These are phyloP conservation scores for Fusarium sp. DNA, from an alignment of 2,329 filamentous ascomycete genomes.

Conservation along the genomic window DNA sequence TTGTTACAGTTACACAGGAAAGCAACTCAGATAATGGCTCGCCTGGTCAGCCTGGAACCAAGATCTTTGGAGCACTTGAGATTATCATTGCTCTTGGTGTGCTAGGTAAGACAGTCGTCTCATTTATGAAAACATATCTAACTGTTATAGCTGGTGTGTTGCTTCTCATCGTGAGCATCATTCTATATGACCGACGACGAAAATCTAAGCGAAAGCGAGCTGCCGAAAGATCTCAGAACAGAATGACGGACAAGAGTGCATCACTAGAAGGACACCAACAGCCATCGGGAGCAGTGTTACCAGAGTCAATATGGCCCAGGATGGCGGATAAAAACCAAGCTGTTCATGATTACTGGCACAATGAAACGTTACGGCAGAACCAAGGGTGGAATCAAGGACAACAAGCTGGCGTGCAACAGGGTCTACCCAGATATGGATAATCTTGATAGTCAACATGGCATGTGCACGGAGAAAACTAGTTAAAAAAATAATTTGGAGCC, in stretches of 20 bases:
- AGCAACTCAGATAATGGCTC: neutral
- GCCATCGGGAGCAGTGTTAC: neutral
- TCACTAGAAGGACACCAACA: neutral
- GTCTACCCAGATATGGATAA: slow-evolving; percentile 20
- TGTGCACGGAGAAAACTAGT: neutral
- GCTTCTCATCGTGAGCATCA: slow-evolving; percentile 20
- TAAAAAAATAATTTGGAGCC: rapidly evolving
- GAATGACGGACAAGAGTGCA: slow-evolving; percentile 7
- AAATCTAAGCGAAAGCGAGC: slow-evolving; percentile 22
- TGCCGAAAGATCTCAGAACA: neutral
- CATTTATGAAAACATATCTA: too few relatives aligned
- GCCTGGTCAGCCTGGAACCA: neutral
- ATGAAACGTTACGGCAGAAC: slow-evolving; percentile 1
- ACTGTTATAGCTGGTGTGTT: slow-evolving; percentile 4
- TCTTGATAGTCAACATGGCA: neutral
- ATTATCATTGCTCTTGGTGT: slow-evolving; percentile 37
- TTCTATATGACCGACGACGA: slow-evolving; percentile 26
- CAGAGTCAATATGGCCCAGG: slow-evolving; percentile 18
- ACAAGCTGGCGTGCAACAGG: neutral
- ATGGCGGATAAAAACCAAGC: slow-evolving; percentile 27
- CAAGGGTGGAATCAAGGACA: slow-evolving; percentile 17
- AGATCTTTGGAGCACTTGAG: slow-evolving; percentile 20
- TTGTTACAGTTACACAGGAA: slow-evolving; percentile 21
- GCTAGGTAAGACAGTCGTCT: slow-evolving; percentile 10
- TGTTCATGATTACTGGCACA: slow-evolving; percentile 32